Evolutionary conservation across 768 basidiomycete species (phyloP), one percentile per base, ranked within the genome.

Genomic region (Hemileccinum rubropunctum): DNA sequence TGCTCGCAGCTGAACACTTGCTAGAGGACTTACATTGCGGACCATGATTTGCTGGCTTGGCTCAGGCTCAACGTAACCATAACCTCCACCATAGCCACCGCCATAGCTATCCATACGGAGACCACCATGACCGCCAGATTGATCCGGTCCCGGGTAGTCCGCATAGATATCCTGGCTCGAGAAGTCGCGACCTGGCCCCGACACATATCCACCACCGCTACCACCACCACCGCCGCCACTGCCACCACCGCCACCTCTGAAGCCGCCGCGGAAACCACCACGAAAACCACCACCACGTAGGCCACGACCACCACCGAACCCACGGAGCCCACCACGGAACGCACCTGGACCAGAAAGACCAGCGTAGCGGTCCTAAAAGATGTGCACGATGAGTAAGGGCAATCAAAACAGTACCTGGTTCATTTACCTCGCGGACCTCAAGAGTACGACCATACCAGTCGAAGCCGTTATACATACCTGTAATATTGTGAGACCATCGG

Each of bases 31-130:
- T 68, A 97, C 95, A 68, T 99, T 99, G 71, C 92, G 86, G 60
- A 98, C 95, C 83, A 95, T 90, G 64, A 99, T 98, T 73, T 99
- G 95, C 67, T 93, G 90, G 65, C 88, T 94, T 4, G 94, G 94
- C 60, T 94, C 90, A 3, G 89, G 77, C 43, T 83, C 84, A 13
- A 71, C 64, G 55, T 73, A 80, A 14, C 69, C 69, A 5, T 64
- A 69, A 20, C 58, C 62, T 28, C 58, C 76, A 41, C 71, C 73
- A 13, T 72, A 67, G 8, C 77, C 75, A 52, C 71, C 71, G 3
- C 69, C 64, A 60, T 67, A 60, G 28, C 51, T 57, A 57, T 67
- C 63, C 73, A 73, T 64, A 53, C 75, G 66, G 21, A 71, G 46
- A 37, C 67, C 70, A 38, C 68, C 56, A 13, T 64, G 61, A 4